These are phyloP conservation scores for Phytopythium litorale DNA, from an alignment of 352 stramenopile genomes.

Conservation along the genomic window DNA sequence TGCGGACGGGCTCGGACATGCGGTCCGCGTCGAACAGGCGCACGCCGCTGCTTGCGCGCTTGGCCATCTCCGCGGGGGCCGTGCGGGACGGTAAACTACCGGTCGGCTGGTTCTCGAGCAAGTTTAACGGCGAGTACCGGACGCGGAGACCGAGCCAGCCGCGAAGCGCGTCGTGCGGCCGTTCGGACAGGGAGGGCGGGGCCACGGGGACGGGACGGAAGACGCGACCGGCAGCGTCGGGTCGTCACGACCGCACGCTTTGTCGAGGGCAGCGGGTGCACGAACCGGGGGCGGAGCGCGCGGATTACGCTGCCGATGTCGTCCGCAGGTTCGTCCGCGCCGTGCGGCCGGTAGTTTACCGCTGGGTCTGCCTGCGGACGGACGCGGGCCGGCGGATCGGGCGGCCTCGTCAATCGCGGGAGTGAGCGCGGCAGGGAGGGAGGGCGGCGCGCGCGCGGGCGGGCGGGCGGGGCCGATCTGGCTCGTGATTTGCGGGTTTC, in stretches of 20 bases:
- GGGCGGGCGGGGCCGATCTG: not conserved
- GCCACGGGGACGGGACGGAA: too few species aligned
- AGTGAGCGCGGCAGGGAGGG: constrained; percentile 1
- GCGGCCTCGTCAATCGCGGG: not conserved
- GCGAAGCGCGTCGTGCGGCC: not conserved
- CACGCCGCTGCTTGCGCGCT: constrained; percentile 3
- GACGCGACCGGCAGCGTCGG: not conserved
- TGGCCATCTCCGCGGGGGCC: not conserved
- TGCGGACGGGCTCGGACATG: constrained; percentile 7
- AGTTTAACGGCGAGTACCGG: not conserved
- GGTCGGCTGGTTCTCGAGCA: not conserved
- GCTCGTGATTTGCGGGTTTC: not conserved
- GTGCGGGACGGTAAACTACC: constrained; percentile 1
- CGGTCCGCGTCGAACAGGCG: constrained; percentile 8
- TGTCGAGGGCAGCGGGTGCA: not conserved
- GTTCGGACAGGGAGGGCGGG: not conserved
- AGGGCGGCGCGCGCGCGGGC: not conserved
- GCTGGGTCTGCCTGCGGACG: not conserved
- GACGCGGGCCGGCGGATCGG: not conserved
- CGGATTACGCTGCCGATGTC: not conserved
- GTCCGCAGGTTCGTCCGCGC: not conserved
- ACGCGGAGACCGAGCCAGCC: not conserved
- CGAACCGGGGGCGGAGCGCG: not conserved
- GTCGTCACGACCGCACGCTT: not conserved
- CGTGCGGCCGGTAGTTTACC: not conserved